Evolutionary conservation across 495 filamentous ascomycete genomes (phyloP), one percentile per base, ranked within the genome.

Genomic region (Tricharina praecox): DNA sequence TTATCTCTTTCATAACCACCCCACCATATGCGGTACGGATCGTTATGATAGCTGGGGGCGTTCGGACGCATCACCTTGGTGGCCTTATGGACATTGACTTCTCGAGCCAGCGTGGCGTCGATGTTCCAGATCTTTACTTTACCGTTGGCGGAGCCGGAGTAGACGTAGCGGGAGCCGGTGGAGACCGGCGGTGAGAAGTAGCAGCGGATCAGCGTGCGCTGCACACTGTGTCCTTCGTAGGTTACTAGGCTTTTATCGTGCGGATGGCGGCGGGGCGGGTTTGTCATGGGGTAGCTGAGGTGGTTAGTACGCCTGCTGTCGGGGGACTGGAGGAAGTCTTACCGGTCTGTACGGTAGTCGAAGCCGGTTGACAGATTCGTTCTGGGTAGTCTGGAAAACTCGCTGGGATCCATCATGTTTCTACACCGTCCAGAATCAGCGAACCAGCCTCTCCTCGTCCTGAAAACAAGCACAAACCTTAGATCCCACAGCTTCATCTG

Each of bases 401-500:
- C 72, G 82, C 84, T 66, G 68, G 75, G 54, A 18, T 47, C 47
- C 56, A 60, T 61, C 58, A 61, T 61, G 50, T 56, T 61, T 35
- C 58, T 60, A 10, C n/a, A n/a, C n/a, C n/a, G n/a, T n/a, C n/a
- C n/a, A n/a, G n/a, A n/a, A n/a, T n/a, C n/a, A n/a, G n/a, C n/a
- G n/a, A n/a, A n/a, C n/a, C n/a, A n/a, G n/a, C n/a, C n/a, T n/a
- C n/a, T n/a, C n/a, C n/a, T n/a, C n/a, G n/a, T n/a, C n/a, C n/a
- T n/a, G n/a, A n/a, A n/a, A n/a, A n/a, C n/a, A n/a, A n/a, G n/a
- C n/a, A n/a, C n/a, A n/a, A n/a, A 79, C 47, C 92, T 70, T 38
- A 97, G 66, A 65, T 97, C 90, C 90, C 90, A 97, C 3, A 97
- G 71, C 65, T 96, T 97, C 79, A 93, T 93, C 25, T 76, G 82